phyloP scores from a whole-genome alignment of 2,329 filamentous ascomycete species.

The Pseudogymnoascus sp. region DNA sequence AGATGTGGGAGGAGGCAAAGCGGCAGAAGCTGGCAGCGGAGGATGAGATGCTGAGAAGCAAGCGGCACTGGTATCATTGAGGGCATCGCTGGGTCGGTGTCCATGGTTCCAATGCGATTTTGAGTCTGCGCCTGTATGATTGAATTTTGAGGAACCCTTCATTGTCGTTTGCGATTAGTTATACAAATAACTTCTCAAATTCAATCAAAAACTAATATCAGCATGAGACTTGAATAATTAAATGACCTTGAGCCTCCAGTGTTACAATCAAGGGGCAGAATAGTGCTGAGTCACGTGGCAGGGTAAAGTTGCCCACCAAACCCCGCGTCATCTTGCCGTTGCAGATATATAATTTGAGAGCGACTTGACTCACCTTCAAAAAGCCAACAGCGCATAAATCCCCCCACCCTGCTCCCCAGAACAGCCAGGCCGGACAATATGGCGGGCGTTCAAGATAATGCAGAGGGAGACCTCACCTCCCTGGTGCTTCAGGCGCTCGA shows the following conservation, averaged over 20 bases:
- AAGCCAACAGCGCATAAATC: background rate
- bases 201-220: background rate
- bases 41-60: conserved; percentile 5
- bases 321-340: conserved; percentile 10
- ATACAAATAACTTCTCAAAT: background rate
- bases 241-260: background rate
- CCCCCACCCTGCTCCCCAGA: conserved; percentile 1
- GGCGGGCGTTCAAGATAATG: conserved; percentile 34
- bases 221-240: background rate
- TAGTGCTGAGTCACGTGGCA: background rate
- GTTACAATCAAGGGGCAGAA: background rate
- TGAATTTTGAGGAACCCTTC: background rate
- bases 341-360: conserved; percentile 7
- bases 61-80: background rate
- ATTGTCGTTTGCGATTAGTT: background rate
- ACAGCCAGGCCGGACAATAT: conserved; percentile 28
- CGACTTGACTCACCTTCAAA: conserved; percentile 10
- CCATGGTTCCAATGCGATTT: background rate
- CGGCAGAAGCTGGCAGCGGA: background rate
- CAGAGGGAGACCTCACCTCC: conserved; percentile 48
- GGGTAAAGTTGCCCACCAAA: conserved; percentile 8
- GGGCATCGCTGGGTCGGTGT: background rate
- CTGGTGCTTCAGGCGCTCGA: conserved; percentile 59
- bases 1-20: conserved; percentile 34
- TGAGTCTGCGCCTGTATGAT: background rate